Conservation (phyloP, 148 eudicot species). For the Drosera capensis region DNA sequence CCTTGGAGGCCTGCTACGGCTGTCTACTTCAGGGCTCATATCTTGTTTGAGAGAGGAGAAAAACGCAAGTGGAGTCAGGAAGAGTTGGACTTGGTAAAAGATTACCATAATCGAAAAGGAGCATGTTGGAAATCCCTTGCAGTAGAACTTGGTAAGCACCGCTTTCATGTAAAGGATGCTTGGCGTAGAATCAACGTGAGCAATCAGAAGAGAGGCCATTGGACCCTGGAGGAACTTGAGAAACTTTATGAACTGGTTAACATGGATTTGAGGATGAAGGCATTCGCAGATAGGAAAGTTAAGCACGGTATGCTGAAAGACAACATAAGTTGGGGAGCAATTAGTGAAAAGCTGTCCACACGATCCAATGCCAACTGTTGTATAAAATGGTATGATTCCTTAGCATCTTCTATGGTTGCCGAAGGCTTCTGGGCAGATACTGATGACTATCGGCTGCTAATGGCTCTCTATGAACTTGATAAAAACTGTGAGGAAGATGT, state of each 20-base stretch:
- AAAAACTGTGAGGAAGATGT: conserved; percentile 27
- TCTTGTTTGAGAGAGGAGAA: conserved; percentile 20
- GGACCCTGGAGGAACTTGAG: conserved; percentile 30
- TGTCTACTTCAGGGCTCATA: conserved; percentile 19
- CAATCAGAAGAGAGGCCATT: conserved; percentile 15
- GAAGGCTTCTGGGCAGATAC: conserved; percentile 18
- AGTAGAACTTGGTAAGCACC: conserved; percentile 18
- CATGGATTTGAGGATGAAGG: conserved; percentile 18
- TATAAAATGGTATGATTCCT: conserved; percentile 17
- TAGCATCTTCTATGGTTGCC: conserved; percentile 23
- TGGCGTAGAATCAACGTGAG: conserved; percentile 11
- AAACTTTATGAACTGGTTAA: conserved; percentile 21
- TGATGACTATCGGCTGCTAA: conserved; percentile 31
- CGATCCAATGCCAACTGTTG: conserved; percentile 14
- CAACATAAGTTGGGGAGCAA: conserved; percentile 24
- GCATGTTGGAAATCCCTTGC: conserved; percentile 20
- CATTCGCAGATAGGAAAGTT: conserved; percentile 12
- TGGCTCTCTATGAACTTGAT: conserved; percentile 17
- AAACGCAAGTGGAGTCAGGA: conserved; percentile 18
- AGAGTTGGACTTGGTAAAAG: conserved; percentile 13
- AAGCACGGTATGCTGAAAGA: conserved; percentile 26
- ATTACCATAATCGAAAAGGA: conserved; percentile 14
- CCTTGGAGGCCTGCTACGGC: conserved; percentile 16
- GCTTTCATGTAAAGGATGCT: conserved; percentile 20
- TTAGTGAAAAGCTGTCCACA: conserved; percentile 14